Evolutionary conservation across 2,329 filamentous ascomycete species (phyloP), one percentile per base, ranked within the genome.

Genomic region (Aureobasidium sp.): DNA sequence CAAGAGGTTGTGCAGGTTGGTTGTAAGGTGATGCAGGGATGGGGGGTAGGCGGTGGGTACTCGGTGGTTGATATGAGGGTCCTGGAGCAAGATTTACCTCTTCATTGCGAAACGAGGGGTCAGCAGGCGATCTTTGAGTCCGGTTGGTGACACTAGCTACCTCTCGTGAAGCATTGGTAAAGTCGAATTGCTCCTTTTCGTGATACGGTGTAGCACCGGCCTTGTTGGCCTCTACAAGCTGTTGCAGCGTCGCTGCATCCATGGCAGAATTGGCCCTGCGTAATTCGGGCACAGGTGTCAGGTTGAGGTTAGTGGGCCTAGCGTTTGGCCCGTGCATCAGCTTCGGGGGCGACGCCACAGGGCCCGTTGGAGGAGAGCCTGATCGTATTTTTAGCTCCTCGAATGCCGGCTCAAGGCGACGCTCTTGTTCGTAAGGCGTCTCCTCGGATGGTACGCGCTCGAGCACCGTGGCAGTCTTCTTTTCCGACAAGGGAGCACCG

Each of bases 251-350:
- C 1, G 86, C 86, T 67, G 82, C 84, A 29, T 94, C 96, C 72
- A 97, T 86, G 26, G 91, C 87, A 67, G 88, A 91, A 68, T 91
- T 94, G 57, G 89, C 90, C 66, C 86, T 86, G 65, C 89, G 87
- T 68, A 93, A 80, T 70, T 94, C 90, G 41, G 41, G 41, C 20
- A 26, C 41, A 15, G 88, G 84, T 34, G 90, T 87, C 63, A 90
- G 85, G 67, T 89, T 85, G 65, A 84, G 84, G 63, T 83, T 85
- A 1, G 80, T 79, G 5, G 91, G 91, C 53, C 84, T 82, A 57
- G 87, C 83, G 64, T 88, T 85, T 13, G 91, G 84, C 41, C 82
- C 81, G 73, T 96, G 90, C 52, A 85, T 83, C 72, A 97, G 93
- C 12, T 85, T 85, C 3, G 93, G 93, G 0, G 93, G 92, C 6